Evolutionary conservation across 2,329 filamentous ascomycete species (phyloP).

Genomic region (Aurifilum marmelostoma): DNA sequence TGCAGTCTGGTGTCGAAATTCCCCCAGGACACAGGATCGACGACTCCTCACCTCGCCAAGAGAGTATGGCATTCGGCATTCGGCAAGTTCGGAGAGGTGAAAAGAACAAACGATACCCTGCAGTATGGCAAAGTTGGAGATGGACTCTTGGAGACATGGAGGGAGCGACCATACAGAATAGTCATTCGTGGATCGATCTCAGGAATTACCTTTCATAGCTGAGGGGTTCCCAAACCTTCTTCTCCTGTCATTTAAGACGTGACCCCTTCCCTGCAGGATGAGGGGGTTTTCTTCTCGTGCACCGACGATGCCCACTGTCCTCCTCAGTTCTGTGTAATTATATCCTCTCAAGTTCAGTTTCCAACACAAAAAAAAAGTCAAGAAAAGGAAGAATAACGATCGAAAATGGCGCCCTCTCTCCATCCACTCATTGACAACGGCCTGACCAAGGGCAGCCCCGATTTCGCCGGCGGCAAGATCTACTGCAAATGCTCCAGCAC

Average conservation of each 20-base stretch:
- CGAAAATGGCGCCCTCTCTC: constrained; percentile 47
- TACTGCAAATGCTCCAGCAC: constrained; percentile 60
- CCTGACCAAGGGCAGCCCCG: constrained; percentile 56
- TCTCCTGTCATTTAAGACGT: neutral
- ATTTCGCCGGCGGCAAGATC: constrained; percentile 63
- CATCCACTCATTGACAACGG: constrained; percentile 68
- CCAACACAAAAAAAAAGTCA: neutral
- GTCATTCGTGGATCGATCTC: constrained; percentile 12
- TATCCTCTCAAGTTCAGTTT: neutral
- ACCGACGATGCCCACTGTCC: neutral
- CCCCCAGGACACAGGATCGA: neutral
- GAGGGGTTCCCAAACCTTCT: neutral
- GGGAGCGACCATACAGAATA: constrained; percentile 13
- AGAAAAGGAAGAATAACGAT: neutral
- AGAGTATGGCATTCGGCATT: constrained; percentile 24
- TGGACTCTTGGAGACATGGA: constrained; percentile 14
- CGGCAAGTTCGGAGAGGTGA: constrained; percentile 16
- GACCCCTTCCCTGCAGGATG: neutral
- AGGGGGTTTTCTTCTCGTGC: neutral
- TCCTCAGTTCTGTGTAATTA: neutral
- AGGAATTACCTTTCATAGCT: neutral
- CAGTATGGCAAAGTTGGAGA: constrained; percentile 9
- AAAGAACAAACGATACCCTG: neutral
- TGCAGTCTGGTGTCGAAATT: neutral
- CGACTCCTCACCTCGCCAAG: neutral